Evolutionary conservation across 2,329 filamentous ascomycete species (phyloP), one percentile per base, ranked within the genome.

Genomic region (Camillea tinctor): DNA sequence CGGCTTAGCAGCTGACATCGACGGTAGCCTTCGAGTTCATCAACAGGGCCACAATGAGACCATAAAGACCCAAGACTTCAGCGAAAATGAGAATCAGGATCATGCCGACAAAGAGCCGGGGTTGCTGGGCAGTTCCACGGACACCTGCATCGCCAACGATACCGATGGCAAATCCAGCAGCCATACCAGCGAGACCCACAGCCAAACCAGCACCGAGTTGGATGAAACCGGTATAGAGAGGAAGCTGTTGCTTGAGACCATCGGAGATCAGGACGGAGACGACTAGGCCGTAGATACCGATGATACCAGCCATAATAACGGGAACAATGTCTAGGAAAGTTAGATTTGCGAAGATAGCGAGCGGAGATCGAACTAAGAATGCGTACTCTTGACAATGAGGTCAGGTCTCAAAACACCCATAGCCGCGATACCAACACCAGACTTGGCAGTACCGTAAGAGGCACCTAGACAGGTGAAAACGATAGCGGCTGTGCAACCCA

Each of bases 231-330:
- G 90, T 92, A 80, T 89, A 94, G 63, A 95, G 84, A 62, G 91
- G 83, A 64, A 90, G 79, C 66, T 86, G 75, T 79, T 94, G 90
- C 71, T 82, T 84, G 66, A 95, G 82, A 71, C 87, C 88, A 76
- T 92, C 90, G 74, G 91, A 93, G 75, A 95, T 92, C 73, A 95
- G 81, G 76, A 95, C 91, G 19, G 91, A 93, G 63, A 94, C 91
- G 80, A 95, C 91, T 68, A 95, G 86, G 73, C 91, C 91, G 82
- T 95, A 99, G 79, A 99, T 98, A 90, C 92, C 95, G 81, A 99
- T 98, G 81, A 99, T 99, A 98, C 95, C 95, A 85, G 95, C 95
- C 95, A 99, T 99, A 88, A 99, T 97, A 80, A 98, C 95, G 77
- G 95, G 95, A 68, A 98, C 94, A 79, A 98, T 97, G 86, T 97